These are phyloP conservation scores for Sphagnum contortum DNA, from an alignment of 225 moss, liverwort and hornwort species.

Conservation along the genomic window DNA sequence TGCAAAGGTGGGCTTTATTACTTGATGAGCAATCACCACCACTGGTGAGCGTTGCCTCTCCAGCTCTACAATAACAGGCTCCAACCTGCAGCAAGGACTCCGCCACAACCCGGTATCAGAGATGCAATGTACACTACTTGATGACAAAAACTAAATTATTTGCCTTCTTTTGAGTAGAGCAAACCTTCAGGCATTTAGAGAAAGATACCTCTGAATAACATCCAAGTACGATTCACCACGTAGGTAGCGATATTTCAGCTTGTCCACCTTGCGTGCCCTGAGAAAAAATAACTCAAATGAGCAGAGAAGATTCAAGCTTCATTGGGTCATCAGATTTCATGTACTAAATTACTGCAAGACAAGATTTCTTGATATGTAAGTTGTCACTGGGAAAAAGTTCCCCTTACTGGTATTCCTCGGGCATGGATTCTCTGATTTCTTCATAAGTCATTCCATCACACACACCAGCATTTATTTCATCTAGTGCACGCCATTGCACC, in stretches of 20 bases:
- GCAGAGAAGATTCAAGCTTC: neutral
- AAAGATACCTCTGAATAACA: constrained; percentile 78
- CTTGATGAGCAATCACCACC: constrained; percentile 96
- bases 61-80: constrained; percentile 96
- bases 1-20: constrained; percentile 9
- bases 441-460: constrained; percentile 97
- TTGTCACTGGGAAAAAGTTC: neutral
- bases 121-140: neutral
- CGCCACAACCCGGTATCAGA: neutral
- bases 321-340: neutral
- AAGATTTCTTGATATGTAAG: neutral
- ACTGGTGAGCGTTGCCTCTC: constrained; percentile 97
- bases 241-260: constrained; percentile 91
- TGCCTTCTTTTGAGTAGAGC: neutral
- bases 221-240: constrained; percentile 97
- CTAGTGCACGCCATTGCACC: constrained; percentile 99
- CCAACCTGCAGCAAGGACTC: constrained; percentile 44
- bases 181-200: neutral
- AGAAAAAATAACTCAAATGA: neutral
- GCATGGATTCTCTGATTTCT: constrained; percentile 84
- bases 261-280: constrained; percentile 91
- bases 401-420: constrained; percentile 81
- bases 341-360: neutral
- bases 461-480: constrained; percentile 94
- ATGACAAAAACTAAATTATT: neutral